Percentiles rank a stretch among this genome's conserved stretches.
Evolutionary conservation across 2,329 filamentous ascomycete genomes (phyloP).

Genomic region (Ophidiomyces ophidiicola): DNA sequence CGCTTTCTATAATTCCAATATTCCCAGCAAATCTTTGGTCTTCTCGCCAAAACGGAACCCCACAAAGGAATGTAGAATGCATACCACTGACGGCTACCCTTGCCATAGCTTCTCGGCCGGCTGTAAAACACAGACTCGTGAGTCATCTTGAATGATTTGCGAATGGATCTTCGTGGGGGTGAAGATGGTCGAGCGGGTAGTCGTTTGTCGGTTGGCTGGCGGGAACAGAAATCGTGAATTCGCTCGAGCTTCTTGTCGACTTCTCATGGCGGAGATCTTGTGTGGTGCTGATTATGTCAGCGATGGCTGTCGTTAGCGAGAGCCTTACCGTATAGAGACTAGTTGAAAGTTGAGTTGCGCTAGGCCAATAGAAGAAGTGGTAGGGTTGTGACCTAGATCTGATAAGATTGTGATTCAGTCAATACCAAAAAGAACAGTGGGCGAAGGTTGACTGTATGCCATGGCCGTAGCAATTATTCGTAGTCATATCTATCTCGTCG

Average conservation of each 20-base stretch:
- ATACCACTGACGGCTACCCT: conserved; percentile 89
- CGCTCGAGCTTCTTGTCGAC: not conserved
- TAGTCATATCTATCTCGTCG: conserved; percentile 7
- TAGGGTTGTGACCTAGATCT: conserved; percentile 10
- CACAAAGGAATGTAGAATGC: conserved; percentile 28
- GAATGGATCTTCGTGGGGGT: not conserved
- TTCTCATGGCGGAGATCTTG: not conserved
- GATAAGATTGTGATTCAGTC: conserved; percentile 9
- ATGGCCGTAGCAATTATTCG: not conserved
- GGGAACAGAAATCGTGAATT: not conserved
- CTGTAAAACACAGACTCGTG: conserved; percentile 99
- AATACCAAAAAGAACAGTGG: too few species aligned
- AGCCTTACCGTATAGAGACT: conserved; percentile 6
- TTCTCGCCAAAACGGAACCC: conserved; percentile 10
- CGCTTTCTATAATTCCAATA: conserved; percentile 19
- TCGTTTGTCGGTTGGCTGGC: too few species aligned
- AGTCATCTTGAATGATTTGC: conserved; percentile 46
- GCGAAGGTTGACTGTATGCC: not conserved
- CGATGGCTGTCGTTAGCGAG: conserved; percentile 5
- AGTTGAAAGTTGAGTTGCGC: not conserved
- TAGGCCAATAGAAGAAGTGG: not conserved
- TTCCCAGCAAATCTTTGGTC: conserved; percentile 12
- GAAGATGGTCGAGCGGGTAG: too few species aligned
- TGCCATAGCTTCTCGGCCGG: conserved; percentile 92
- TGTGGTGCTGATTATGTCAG: conserved; percentile 8